These are phyloP conservation scores for Globisporangium paddicum DNA, from an alignment of 352 stramenopile genomes.

Conservation along the genomic window DNA sequence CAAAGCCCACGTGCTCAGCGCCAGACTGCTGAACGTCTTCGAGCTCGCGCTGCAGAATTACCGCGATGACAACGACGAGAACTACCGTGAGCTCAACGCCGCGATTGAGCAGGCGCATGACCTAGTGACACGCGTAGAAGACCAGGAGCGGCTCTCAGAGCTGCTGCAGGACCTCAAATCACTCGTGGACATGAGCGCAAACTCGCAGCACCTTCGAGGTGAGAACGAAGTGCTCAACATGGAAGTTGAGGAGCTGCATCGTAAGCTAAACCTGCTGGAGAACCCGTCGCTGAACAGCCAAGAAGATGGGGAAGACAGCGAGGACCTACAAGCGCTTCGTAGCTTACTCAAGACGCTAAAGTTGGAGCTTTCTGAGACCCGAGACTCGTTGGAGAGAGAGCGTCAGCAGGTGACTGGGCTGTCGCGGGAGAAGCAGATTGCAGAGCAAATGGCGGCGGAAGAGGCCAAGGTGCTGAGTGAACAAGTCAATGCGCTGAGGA, in stretches of 20 bases:
- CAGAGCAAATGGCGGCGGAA: slow-evolving; percentile 18
- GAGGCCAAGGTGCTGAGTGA: slow-evolving; percentile 20
- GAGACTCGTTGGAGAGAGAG: background rate
- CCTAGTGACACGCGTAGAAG: slow-evolving; percentile 15
- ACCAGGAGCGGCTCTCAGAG: slow-evolving; percentile 19
- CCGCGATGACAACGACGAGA: slow-evolving; percentile 15
- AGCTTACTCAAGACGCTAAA: background rate
- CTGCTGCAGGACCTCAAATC: slow-evolving; percentile 28
- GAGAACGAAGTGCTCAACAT: slow-evolving; percentile 40
- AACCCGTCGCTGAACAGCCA: slow-evolving; percentile 8
- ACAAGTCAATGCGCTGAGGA: slow-evolving; percentile 22
- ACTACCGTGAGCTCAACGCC: slow-evolving; percentile 15
- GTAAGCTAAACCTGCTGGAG: slow-evolving; percentile 10
- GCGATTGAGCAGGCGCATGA: slow-evolving; percentile 22
- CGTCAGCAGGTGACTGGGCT: slow-evolving; percentile 15
- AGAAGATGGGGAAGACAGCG: slow-evolving; percentile 1
- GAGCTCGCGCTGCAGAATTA: slow-evolving; percentile 27
- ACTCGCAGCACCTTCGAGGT: slow-evolving; percentile 21
- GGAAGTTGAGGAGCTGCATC: slow-evolving; percentile 33
- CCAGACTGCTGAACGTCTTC: slow-evolving; percentile 30
- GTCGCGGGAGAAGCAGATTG: slow-evolving; percentile 14
- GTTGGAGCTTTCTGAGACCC: slow-evolving; percentile 4
- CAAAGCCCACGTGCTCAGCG: slow-evolving; percentile 10
- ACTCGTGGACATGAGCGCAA: slow-evolving; percentile 18
- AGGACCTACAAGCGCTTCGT: background rate